Evolutionary conservation across 2,329 filamentous ascomycete species (phyloP).

Genomic region (Lasiodiplodia sp.): DNA sequence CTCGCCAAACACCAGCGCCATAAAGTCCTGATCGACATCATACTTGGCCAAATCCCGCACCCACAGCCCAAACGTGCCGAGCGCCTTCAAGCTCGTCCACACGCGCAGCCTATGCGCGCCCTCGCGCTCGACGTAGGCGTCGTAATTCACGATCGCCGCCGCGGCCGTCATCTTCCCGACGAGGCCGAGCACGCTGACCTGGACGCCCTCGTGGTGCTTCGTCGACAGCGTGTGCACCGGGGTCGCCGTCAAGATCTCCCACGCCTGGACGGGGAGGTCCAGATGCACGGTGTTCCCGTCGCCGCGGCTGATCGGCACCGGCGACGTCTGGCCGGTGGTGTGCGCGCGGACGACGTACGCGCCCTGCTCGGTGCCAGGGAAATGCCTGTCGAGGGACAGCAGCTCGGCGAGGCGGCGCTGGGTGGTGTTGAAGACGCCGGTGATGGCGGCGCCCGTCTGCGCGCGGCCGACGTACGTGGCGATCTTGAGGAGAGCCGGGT

Average conservation of each 20-base stretch:
- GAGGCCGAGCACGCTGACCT: slow-evolving; percentile 76
- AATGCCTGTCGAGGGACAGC: slow-evolving; percentile 68
- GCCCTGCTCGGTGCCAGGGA: slow-evolving; percentile 71
- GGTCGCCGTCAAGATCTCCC: slow-evolving; percentile 82
- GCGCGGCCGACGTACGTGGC: slow-evolving; percentile 76
- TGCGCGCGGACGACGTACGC: slow-evolving; percentile 79
- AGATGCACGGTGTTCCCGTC: slow-evolving; percentile 61
- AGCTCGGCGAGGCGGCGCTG: slow-evolving; percentile 70
- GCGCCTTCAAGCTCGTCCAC: slow-evolving; percentile 76
- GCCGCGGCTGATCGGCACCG: slow-evolving; percentile 55
- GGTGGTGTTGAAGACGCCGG: slow-evolving; percentile 86
- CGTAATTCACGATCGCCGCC: slow-evolving; percentile 74
- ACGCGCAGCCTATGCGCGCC: slow-evolving; percentile 68
- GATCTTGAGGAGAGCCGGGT: slow-evolving; percentile 76
- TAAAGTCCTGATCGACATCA: slow-evolving; percentile 69
- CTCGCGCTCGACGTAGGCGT: slow-evolving; percentile 61
- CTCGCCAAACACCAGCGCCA: slow-evolving; percentile 76
- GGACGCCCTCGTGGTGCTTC: slow-evolving; percentile 47
- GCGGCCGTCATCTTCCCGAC: slow-evolving; percentile 89
- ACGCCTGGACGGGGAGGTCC: slow-evolving; percentile 69
- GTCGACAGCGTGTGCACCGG: slow-evolving; percentile 61
- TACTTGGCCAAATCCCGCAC: slow-evolving; percentile 72
- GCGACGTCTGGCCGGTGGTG: slow-evolving; percentile 67
- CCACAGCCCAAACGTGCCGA: slow-evolving; percentile 81
- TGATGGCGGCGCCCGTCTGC: slow-evolving; percentile 74